Base-by-base conservation (phyloP, 768 basidiomycete species). In the Boletus bicolor region DNA sequence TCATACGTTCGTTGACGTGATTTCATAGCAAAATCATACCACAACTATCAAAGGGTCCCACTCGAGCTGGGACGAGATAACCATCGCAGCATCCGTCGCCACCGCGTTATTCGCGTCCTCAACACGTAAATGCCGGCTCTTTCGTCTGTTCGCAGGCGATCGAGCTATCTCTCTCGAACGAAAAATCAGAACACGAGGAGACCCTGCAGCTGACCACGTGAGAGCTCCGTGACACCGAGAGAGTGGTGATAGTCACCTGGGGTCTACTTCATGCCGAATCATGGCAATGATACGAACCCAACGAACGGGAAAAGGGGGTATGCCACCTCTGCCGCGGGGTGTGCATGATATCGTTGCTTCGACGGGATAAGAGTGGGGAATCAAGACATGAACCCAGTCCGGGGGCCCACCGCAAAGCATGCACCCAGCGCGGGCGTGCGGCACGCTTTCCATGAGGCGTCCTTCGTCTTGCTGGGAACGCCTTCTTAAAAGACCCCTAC, bases 361-460 rank as follows among this genome's bases (percentile, higher is more conserved):
- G 46, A 55, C 41, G 60, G 64, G 49, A 60, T 30, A 34, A 67
- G 57, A 26, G 53, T 59, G 62, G 64, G 58, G 58, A 48, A 58
- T 52, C 51, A 51, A 24, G 37, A 39, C 42, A 58, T 28, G 53
- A 46, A 32, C 24, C 41, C 43, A 37, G 46, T 58, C 50, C 50
- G 36, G 44, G 51, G 39, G 45, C 12, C 49, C 54, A 65, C 51
- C 50, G 44, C 54, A 50, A 61, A 38, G 54, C 66, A 57, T 52
- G 61, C 54, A 62, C 53, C 34, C 59, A 46, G 54, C 50, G 64
- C 57, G 49, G 64, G 64, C 41, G 55, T 69, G 68, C 65, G 59
- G 68, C 68, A 70, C 55, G 54, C 55, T 61, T 69, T 44, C 60
- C 68, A 69, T 64, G 68, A 69, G 68, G 68, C 68, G 47, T 57